Evolutionary conservation across 2,329 filamentous ascomycete species (phyloP).

Genomic region (Colletotrichum falcatum): DNA sequence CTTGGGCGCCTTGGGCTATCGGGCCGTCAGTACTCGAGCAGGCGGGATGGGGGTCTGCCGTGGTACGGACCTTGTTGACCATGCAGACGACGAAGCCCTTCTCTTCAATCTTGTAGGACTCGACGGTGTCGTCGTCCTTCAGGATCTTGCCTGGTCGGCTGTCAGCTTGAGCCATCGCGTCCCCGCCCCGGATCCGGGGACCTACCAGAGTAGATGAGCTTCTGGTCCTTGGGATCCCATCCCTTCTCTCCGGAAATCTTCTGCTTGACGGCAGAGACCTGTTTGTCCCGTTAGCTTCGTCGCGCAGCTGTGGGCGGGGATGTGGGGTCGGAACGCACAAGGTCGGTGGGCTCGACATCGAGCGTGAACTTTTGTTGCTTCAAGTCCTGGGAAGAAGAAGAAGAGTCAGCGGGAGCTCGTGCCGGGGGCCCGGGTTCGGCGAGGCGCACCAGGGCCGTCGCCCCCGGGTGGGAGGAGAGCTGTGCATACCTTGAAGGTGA

Average conservation of each 20-base stretch:
- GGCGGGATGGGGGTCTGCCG: neutral
- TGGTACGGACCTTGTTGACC: conserved; percentile 83
- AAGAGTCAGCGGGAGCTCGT: conserved; percentile 34
- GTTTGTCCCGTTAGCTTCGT: conserved; percentile 44
- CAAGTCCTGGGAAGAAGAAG: conserved; percentile 76
- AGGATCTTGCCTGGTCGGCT: conserved; percentile 87
- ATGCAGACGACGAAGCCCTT: conserved; percentile 99
- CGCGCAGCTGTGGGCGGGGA: conserved; percentile 36
- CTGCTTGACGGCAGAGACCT: conserved; percentile 93
- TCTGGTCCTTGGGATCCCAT: conserved; percentile 90
- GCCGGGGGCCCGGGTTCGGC: neutral
- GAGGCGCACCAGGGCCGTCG: neutral
- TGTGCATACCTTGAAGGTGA: conserved; percentile 71
- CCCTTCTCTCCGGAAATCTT: conserved; percentile 94
- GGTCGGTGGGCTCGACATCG: conserved; percentile 92
- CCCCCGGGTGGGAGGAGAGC: conserved; percentile 9
- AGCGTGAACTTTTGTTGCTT: conserved; percentile 99
- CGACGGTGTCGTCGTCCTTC: conserved; percentile 96
- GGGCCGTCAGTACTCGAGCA: conserved; percentile 34
- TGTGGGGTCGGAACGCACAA: conserved; percentile 71
- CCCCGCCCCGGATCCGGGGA: conserved; percentile 37
- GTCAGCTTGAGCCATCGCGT: conserved; percentile 19
- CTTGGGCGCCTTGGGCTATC: conserved; percentile 76
- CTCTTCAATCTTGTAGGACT: conserved; percentile 98
- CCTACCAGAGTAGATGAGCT: conserved; percentile 98